These are phyloP conservation scores for Calvatia gigantea DNA, from an alignment of 768 basidiomycete genomes.

Conservation along the genomic window DNA sequence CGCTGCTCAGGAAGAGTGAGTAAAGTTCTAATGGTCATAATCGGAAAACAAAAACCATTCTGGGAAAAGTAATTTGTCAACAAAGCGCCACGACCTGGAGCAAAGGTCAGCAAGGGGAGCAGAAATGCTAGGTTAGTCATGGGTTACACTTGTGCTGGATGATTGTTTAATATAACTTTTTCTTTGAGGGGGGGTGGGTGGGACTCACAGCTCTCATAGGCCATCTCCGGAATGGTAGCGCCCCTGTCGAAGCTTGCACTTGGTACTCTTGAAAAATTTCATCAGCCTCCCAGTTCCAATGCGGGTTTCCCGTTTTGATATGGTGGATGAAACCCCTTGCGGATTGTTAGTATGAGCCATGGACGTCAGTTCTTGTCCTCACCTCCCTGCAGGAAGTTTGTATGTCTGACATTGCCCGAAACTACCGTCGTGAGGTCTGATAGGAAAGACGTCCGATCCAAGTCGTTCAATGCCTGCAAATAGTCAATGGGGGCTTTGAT, in stretches of 20 bases:
- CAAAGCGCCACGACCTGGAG: slow-evolving; percentile 60
- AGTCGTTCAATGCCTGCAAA: slow-evolving; percentile 28
- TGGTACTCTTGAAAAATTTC: slow-evolving; percentile 65
- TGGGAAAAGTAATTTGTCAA: slow-evolving; percentile 85
- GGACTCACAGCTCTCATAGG: slow-evolving; percentile 60
- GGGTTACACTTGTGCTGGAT: slow-evolving; percentile 65
- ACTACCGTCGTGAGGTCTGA: slow-evolving; percentile 19
- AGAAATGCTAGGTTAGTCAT: neutral
- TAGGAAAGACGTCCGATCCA: slow-evolving; percentile 17
- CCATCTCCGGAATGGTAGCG: slow-evolving; percentile 65
- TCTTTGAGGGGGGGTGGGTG: neutral
- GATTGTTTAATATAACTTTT: slow-evolving; percentile 9
- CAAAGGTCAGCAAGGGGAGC: slow-evolving; percentile 7
- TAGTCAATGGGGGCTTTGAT: neutral
- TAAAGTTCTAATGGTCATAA: neutral
- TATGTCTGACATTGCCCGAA: slow-evolving; percentile 41
- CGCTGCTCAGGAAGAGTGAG: slow-evolving; percentile 35
- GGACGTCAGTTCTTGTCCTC: neutral
- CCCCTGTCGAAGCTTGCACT: slow-evolving; percentile 51
- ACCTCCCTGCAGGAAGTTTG: slow-evolving; percentile 45
- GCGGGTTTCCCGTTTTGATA: slow-evolving; percentile 39
- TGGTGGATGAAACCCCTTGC: slow-evolving; percentile 62
- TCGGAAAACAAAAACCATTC: slow-evolving; percentile 51
- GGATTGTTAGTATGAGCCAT: neutral
- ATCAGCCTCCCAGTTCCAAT: slow-evolving; percentile 46